Evolutionary conservation across 768 basidiomycete species (phyloP), one percentile per base, ranked within the genome.

Genomic region (Pholiota microspora): DNA sequence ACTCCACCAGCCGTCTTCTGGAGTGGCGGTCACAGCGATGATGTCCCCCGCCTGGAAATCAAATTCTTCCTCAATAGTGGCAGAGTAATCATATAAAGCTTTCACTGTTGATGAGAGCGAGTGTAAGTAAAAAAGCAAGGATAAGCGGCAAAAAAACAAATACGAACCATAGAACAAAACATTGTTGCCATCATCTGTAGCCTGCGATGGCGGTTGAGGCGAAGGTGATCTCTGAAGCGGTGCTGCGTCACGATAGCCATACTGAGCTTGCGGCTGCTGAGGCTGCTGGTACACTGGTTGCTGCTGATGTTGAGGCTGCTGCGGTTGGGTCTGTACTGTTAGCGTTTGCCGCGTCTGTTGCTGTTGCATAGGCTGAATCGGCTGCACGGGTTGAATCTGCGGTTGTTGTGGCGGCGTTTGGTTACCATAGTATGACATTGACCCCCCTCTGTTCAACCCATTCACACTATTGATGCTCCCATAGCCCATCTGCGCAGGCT

Each of bases 1-100:
- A 53, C 85, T 89, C 96, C 95, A 98, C 96, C 96, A 98, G 1
- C 96, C 96, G 63, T 97, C 95, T 62, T 94, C 94, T 4, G 94
- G 94, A 5, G 94, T 96, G 18, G 85, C 80, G 0, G 92, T 95
- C 8, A 98, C 95, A 6, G 94, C 95, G 59, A 98, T 97, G 59
- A 97, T 91, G 70, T 98, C 96, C 2, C 90, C 92, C 18, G 85
- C 77, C 66, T 94, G 92, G 84, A 98, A 98, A 68, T 95, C 90
- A 69, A 98, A 98, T 72, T 98, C 96, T 65, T 95, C 93, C 1
- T 90, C 86, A 58, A 89, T 91, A 9, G 88, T 85, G 13, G 91
- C 92, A 0, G 72, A 71, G 62, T 94, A 95, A 69, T 94, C 89
- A 67, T 92, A 96, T 59, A 95, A 72, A 34, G 94, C 94, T 77